A percentile compares a stretch with the other conserved stretches of the same genome.
Conservation (phyloP, 148 eudicot species). For the Cornus suecica region DNA sequence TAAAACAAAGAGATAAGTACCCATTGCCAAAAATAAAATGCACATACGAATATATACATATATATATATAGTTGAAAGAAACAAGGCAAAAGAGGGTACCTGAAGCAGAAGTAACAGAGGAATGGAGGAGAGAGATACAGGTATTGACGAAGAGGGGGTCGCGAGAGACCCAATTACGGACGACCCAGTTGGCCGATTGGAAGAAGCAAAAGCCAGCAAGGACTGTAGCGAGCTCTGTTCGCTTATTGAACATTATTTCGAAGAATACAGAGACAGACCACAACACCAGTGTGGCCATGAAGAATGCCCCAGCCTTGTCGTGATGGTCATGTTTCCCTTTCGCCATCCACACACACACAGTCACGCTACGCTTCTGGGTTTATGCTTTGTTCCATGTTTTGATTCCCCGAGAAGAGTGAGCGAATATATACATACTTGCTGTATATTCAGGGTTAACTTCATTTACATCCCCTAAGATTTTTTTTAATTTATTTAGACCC, state of each 20-base stretch:
- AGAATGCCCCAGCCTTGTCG: conserved; percentile 44
- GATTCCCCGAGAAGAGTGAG: no score
- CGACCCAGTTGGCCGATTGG: conserved; percentile 55
- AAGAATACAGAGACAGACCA: conserved; percentile 67
- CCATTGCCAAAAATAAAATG: no score
- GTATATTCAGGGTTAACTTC: no score
- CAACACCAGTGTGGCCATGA: conserved; percentile 59
- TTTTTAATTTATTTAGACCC: no score
- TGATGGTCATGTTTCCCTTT: conserved; percentile 13
- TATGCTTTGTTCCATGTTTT: not conserved
- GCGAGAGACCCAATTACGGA: conserved; percentile 44
- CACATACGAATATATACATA: not conserved
- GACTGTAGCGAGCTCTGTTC: conserved; percentile 42
- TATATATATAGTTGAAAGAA: not conserved
- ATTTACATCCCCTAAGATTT: no score
- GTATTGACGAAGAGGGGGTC: conserved; percentile 78
- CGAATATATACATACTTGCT: no score
- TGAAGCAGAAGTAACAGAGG: conserved; percentile 64
- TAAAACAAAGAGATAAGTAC: no score
- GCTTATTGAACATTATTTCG: conserved; percentile 51
- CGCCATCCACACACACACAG: conserved; percentile 17
- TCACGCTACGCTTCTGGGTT: not conserved
- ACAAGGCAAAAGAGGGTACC: conserved; percentile 30
- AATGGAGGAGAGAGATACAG: conserved; percentile 80
- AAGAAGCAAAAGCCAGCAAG: conserved; percentile 50